These are phyloP conservation scores for Phyllosticta citrichinensis DNA, from an alignment of 2,329 filamentous ascomycete genomes.

Conservation along the genomic window DNA sequence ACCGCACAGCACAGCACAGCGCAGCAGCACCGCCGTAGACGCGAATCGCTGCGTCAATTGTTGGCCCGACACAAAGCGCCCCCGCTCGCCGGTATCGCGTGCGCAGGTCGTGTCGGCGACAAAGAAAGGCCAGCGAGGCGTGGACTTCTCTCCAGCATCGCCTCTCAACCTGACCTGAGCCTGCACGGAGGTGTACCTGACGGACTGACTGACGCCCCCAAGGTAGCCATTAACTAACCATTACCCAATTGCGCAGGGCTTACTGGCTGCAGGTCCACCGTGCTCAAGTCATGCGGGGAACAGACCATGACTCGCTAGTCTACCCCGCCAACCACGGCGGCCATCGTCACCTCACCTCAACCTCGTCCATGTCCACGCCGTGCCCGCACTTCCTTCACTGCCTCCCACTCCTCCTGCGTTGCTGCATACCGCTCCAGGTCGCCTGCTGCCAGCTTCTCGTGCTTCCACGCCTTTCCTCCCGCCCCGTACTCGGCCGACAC, in stretches of 20 bases:
- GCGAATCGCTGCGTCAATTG: not conserved
- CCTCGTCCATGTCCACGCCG: slow-evolving; percentile 9
- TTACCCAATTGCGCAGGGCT: not conserved
- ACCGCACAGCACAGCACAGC: too few species aligned
- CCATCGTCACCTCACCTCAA: not conserved
- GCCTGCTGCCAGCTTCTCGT: slow-evolving; percentile 37
- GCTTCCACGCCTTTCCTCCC: slow-evolving; percentile 47
- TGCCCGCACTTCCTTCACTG: slow-evolving; percentile 22
- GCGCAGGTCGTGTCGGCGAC: not conserved
- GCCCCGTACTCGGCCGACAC: slow-evolving; percentile 62
- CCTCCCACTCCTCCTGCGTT: slow-evolving; percentile 15
- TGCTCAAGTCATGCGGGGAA: slow-evolving; percentile 4
- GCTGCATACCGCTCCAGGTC: slow-evolving; percentile 20
- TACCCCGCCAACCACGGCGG: not conserved
- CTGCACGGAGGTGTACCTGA: not conserved
- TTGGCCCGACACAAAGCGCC: not conserved
- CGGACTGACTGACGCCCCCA: not conserved
- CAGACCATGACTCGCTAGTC: not conserved
- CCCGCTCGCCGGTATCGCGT: not conserved
- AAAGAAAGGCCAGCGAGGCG: not conserved
- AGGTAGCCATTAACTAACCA: not conserved
- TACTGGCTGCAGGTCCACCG: not conserved
- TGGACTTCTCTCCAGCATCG: not conserved
- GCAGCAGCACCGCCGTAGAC: not conserved
- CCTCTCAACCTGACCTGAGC: not conserved